Percentiles rank a stretch among this genome's conserved stretches.
Conservation (phyloP, 768 basidiomycete genomes). For the Hygrocybe punicea region DNA sequence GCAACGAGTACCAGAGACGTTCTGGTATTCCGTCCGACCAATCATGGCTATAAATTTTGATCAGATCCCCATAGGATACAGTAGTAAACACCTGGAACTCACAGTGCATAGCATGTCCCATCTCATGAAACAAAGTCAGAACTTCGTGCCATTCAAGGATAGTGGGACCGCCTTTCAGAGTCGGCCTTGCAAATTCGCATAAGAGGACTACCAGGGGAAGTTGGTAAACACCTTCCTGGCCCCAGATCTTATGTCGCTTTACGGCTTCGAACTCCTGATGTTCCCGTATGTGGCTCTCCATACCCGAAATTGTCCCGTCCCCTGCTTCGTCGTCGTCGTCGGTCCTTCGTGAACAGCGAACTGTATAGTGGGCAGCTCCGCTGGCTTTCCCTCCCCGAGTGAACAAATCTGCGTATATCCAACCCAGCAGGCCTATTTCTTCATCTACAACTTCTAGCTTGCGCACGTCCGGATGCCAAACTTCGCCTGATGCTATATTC, state of each 20-base stretch:
- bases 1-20: slow-evolving; percentile 95
- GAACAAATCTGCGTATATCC: slow-evolving; percentile 94
- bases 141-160: slow-evolving; percentile 90
- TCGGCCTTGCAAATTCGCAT: slow-evolving; percentile 77
- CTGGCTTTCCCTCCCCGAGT: slow-evolving; percentile 78
- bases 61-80: background rate
- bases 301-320: slow-evolving; percentile 49
- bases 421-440: slow-evolving; percentile 79
- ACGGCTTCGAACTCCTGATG: slow-evolving; percentile 63
- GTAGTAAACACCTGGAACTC: slow-evolving; percentile 34
- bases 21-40: slow-evolving; percentile 94
- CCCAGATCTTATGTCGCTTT: slow-evolving; percentile 56
- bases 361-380: slow-evolving; percentile 96
- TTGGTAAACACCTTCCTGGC: slow-evolving; percentile 71
- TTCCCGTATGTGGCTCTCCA: slow-evolving; percentile 38
- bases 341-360: slow-evolving; percentile 86
- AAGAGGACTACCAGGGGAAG: slow-evolving; percentile 88
- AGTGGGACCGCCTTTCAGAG: slow-evolving; percentile 59
- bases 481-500: slow-evolving; percentile 68
- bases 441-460: slow-evolving; percentile 95
- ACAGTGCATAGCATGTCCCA: slow-evolving; percentile 99
- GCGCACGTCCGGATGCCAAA: slow-evolving; percentile 84
- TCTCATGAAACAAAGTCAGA: slow-evolving; percentile 93
- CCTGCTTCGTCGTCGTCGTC: slow-evolving; percentile 83
- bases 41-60: slow-evolving; percentile 77